phyloP scores from a whole-genome alignment of 371 early-diverging fungal genomes.

The Basidiobolus meristosporus region DNA sequence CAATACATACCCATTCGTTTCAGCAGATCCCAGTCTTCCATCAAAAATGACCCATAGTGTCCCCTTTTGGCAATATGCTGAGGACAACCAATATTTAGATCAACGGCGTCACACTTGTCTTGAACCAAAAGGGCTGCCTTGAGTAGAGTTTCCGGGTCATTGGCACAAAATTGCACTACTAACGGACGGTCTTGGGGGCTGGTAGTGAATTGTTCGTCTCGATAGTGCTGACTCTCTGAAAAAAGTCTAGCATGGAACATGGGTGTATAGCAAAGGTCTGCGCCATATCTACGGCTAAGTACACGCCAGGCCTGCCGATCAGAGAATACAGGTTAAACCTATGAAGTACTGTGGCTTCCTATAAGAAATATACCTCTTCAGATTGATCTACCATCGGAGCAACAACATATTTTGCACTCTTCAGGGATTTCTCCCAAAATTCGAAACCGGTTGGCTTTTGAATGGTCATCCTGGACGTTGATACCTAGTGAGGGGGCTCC shows the following conservation, averaged over 20 bases:
- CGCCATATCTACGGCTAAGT: conserved; percentile 77
- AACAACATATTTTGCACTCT: conserved; percentile 4
- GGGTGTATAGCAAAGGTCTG: conserved; percentile 93
- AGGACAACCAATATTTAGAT: conserved; percentile 97
- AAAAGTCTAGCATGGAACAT: conserved; percentile 95
- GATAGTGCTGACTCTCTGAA: conserved; percentile 37
- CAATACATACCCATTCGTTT: conserved; percentile 26
- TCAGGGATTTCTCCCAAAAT: conserved; percentile 5
- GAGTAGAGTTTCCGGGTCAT: conserved; percentile 76
- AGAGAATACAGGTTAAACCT: no score
- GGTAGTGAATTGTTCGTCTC: conserved; percentile 58
- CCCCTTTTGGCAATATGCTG: conserved; percentile 91
- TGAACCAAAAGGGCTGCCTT: conserved; percentile 73
- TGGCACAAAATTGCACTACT: conserved; percentile 97
- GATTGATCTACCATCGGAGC: conserved; percentile 13
- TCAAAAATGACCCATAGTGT: conserved; percentile 89
- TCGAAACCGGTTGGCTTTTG: conserved; percentile 6
- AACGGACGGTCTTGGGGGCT: conserved; percentile 65
- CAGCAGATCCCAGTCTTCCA: conserved; percentile 92
- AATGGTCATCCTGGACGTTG: not conserved
- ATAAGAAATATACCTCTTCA: conserved; percentile 2
- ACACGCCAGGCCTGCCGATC: conserved; percentile 67
- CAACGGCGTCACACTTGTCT: conserved; percentile 86
- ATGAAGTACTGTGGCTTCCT: not conserved
- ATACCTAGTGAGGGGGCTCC: no score